Evolutionary conservation across 2,329 filamentous ascomycete genomes (phyloP).

Genomic region (Trichoderma sp.): DNA sequence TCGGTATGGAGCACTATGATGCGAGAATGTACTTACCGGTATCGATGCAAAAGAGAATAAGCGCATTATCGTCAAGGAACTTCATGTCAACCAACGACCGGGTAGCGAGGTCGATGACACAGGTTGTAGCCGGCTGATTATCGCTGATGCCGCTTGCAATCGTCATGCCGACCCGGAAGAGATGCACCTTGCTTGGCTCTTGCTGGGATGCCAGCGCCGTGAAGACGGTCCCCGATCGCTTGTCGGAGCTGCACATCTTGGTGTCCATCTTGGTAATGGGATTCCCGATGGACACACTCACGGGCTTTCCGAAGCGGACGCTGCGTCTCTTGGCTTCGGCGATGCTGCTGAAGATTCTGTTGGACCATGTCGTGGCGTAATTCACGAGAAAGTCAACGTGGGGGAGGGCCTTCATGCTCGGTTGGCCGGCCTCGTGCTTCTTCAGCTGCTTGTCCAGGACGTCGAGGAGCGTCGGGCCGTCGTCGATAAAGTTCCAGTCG

Average conservation of each 20-base stretch:
- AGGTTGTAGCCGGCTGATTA: slow-evolving; percentile 37
- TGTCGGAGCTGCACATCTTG: slow-evolving; percentile 45
- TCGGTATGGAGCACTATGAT: neutral
- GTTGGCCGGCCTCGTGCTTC: slow-evolving; percentile 44
- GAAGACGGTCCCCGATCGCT: slow-evolving; percentile 36
- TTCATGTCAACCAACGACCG: slow-evolving; percentile 59
- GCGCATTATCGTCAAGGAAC: slow-evolving; percentile 60
- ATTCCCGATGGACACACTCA: slow-evolving; percentile 42
- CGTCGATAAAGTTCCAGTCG: slow-evolving; percentile 43
- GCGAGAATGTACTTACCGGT: slow-evolving; percentile 31
- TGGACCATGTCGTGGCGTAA: slow-evolving; percentile 56
- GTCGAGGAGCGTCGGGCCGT: slow-evolving; percentile 45
- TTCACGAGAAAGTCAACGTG: slow-evolving; percentile 62
- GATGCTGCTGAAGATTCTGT: slow-evolving; percentile 62
- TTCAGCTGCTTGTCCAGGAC: slow-evolving; percentile 49
- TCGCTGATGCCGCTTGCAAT: slow-evolving; percentile 60
- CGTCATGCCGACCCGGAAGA: slow-evolving; percentile 52
- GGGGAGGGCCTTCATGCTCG: slow-evolving; percentile 51
- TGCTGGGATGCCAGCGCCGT: slow-evolving; percentile 42
- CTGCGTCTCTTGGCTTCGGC: slow-evolving; percentile 66
- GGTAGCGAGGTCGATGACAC: slow-evolving; percentile 41
- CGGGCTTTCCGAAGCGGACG: slow-evolving; percentile 61
- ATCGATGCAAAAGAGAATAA: slow-evolving; percentile 57
- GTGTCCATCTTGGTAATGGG: slow-evolving; percentile 55
- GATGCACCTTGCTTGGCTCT: slow-evolving; percentile 44